phyloP scores from a whole-genome alignment of 2,329 filamentous ascomycete species.

The Hypoxylon sp. region DNA sequence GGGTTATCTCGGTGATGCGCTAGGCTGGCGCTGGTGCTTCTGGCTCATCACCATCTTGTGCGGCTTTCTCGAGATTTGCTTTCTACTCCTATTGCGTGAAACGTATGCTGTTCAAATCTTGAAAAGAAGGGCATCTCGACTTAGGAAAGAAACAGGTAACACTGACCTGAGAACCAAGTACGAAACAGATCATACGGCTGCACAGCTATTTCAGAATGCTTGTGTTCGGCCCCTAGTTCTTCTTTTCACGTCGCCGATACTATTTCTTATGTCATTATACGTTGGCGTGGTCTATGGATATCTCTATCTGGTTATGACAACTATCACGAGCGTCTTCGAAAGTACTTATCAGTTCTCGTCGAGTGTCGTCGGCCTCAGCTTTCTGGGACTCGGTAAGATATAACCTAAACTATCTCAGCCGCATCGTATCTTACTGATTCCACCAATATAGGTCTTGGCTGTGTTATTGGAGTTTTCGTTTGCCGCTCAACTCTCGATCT shows the following conservation, averaged over 20 bases:
- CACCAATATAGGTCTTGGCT: slow-evolving; percentile 7
- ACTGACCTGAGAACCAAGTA: slow-evolving; percentile 15
- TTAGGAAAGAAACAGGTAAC: slow-evolving; percentile 25
- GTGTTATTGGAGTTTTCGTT: slow-evolving; percentile 25
- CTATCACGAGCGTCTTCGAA: slow-evolving; percentile 23
- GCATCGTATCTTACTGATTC: not conserved
- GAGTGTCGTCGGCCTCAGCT: slow-evolving; percentile 19
- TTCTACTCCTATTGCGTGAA: slow-evolving; percentile 20
- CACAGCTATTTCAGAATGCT: slow-evolving; percentile 12
- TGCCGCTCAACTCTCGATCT: slow-evolving; percentile 26
- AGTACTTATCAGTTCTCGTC: slow-evolving; percentile 17
- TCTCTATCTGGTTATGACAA: slow-evolving; percentile 26
- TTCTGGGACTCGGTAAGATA: slow-evolving; percentile 23
- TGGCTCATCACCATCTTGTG: slow-evolving; percentile 27
- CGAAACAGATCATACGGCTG: slow-evolving; percentile 15
- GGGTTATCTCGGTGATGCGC: slow-evolving; percentile 13
- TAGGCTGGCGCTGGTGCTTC: slow-evolving; percentile 33
- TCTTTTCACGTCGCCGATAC: slow-evolving; percentile 20
- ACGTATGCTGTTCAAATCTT: slow-evolving; percentile 28
- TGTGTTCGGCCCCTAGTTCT: slow-evolving; percentile 15
- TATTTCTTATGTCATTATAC: slow-evolving; percentile 22
- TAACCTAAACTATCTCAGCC: not conserved
- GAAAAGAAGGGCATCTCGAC: slow-evolving; percentile 4
- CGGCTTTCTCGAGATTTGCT: slow-evolving; percentile 25
- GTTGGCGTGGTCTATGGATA: slow-evolving; percentile 27